These are phyloP conservation scores for Aphanomyces stellatus DNA, from an alignment of 352 stramenopile species.

Conservation along the genomic window DNA sequence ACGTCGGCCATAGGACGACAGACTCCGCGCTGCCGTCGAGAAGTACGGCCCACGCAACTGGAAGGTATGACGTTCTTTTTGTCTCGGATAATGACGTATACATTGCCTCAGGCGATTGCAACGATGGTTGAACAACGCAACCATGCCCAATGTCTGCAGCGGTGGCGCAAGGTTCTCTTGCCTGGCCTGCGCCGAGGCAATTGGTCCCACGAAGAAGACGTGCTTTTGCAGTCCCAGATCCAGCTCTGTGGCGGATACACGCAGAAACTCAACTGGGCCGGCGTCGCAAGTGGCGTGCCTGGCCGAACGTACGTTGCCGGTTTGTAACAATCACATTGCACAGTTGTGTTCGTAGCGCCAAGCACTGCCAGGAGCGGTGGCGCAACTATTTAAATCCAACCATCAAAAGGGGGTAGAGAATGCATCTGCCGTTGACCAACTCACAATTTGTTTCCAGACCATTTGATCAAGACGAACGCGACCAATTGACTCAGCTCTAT, in stretches of 20 bases:
- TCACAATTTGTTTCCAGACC: slow-evolving; percentile 27
- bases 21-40: slow-evolving; percentile 59
- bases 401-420: slow-evolving; percentile 69
- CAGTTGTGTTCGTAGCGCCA: slow-evolving; percentile 40
- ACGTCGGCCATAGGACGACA: slow-evolving; percentile 39
- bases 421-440: not conserved
- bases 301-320: slow-evolving; percentile 41
- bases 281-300: slow-evolving; percentile 50
- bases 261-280: slow-evolving; percentile 45
- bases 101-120: slow-evolving; percentile 38
- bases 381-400: slow-evolving; percentile 94
- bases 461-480: slow-evolving; percentile 88
- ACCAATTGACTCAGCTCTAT: slow-evolving; percentile 87
- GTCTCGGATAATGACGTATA: not conserved
- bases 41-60: slow-evolving; percentile 76
- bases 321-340: not conserved
- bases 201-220: slow-evolving; percentile 89
- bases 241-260: slow-evolving; percentile 32
- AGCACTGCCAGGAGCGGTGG: slow-evolving; percentile 95
- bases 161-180: slow-evolving; percentile 84
- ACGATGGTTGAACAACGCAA: slow-evolving; percentile 45
- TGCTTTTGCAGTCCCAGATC: slow-evolving; percentile 75
- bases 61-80: slow-evolving; percentile 40
- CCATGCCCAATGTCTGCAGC: slow-evolving; percentile 68
- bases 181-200: slow-evolving; percentile 87